These are phyloP conservation scores for Prunus mume DNA, from an alignment of 306 rosid species.

Conservation along the genomic window DNA sequence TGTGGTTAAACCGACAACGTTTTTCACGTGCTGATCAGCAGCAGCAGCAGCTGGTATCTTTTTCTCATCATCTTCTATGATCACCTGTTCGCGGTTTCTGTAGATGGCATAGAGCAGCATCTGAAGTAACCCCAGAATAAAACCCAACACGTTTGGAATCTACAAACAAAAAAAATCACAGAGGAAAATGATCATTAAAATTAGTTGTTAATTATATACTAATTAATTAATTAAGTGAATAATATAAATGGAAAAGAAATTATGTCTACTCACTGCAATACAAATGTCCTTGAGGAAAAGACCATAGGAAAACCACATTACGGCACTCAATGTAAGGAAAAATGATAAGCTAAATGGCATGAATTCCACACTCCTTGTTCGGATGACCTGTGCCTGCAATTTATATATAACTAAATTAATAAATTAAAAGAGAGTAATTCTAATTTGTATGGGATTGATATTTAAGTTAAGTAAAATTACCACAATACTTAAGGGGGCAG, in stretches of 20 bases:
- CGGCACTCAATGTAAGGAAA: slow-evolving; percentile 77
- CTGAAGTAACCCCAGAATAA: slow-evolving; percentile 56
- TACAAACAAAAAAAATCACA: slow-evolving; percentile 2
- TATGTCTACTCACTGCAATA: slow-evolving; percentile 59
- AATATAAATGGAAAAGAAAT: neutral
- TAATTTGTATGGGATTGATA: neutral
- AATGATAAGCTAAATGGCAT: slow-evolving; percentile 79
- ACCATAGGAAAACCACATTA: slow-evolving; percentile 84
- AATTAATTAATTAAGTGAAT: neutral
- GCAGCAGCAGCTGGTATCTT: slow-evolving; percentile 18
- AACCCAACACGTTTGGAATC: slow-evolving; percentile 78
- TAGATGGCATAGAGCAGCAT: slow-evolving; percentile 63
- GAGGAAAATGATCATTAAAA: no score
- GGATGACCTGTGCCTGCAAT: slow-evolving; percentile 65
- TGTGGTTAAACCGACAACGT: slow-evolving; percentile 15
- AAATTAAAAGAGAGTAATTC: neutral
- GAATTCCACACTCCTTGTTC: slow-evolving; percentile 74
- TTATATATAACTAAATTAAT: neutral
- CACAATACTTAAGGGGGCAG: slow-evolving; percentile 80
- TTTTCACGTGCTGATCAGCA: slow-evolving; percentile 10
- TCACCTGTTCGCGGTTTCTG: slow-evolving; percentile 22
- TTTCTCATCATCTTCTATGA: slow-evolving; percentile 13
- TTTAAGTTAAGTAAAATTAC: slow-evolving; percentile 21
- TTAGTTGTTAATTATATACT: no score
- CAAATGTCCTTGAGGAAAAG: slow-evolving; percentile 66